Conservation (phyloP, 768 basidiomycete species). For the Suillus variegatus region DNA sequence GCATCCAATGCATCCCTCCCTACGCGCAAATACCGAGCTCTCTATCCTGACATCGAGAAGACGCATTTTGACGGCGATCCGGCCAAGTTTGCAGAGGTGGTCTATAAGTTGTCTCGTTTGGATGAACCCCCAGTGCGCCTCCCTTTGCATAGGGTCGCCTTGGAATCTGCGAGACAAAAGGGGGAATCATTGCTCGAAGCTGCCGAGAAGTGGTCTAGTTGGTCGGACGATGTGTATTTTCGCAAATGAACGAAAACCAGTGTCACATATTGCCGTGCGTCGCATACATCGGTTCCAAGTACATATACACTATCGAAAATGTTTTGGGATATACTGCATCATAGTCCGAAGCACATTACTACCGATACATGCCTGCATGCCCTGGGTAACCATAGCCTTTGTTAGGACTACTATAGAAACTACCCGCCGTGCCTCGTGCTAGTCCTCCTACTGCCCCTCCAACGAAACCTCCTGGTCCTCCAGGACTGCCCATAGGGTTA, state of each 20-base stretch:
- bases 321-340: not conserved
- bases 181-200: constrained; percentile 20
- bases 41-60: constrained; percentile 18
- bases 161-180: constrained; percentile 22
- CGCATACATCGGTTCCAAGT: not conserved
- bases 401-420: not conserved
- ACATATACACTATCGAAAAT: not conserved
- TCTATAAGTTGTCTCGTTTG: constrained; percentile 19
- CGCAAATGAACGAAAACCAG: constrained; percentile 5
- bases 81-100: constrained; percentile 21
- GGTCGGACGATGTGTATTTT: constrained; percentile 28
- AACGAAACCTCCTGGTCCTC: constrained; percentile 7
- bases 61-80: constrained; percentile 26
- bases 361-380: constrained; percentile 6
- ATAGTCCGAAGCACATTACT: not conserved
- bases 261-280: not conserved
- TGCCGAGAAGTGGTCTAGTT: constrained; percentile 21
- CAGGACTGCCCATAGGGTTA: not conserved
- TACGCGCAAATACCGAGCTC: constrained; percentile 23
- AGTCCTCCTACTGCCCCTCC: constrained; percentile 10
- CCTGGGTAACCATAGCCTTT: constrained; percentile 5
- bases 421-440: constrained; percentile 1
- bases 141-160: constrained; percentile 26
- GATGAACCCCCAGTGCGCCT: constrained; percentile 20
- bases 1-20: constrained; percentile 28